Evolutionary conservation across 192 early-diverging fungal species (phyloP), one percentile per base, ranked within the genome.

Genomic region (Mortierella hygrophila): DNA sequence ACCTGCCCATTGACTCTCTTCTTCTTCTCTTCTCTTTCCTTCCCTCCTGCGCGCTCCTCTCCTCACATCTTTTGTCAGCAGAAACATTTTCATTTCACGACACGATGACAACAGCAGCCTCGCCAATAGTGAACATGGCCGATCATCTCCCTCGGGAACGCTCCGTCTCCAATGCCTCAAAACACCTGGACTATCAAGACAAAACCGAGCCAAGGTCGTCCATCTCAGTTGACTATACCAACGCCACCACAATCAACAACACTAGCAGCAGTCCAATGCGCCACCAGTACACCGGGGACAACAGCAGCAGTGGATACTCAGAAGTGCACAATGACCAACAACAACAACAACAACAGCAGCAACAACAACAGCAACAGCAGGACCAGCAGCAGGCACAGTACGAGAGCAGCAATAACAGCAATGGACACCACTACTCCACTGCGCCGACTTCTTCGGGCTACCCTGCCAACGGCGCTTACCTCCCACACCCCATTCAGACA

Each of bases 401-500:
- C 20, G 23, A 49, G 32, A 55, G 55, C 35, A 72, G 37, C 52
- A 79, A 23, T 44, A 74, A 80, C 47, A 60, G 68, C 32, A 71
- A 71, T 18, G 74, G 74, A 76, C 52, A 82, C 72, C 49, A 76
- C 35, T 69, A 76, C 20, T 23, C 68, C n/a, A 72, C 80, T 4
- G 15, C 75, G 29, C 65, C 74, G 6, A 21, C 74, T 10, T 75
- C 80, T 5, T 29, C 74, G 46, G 74, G 72, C 11, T 82, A 82
- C 41, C 54, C 74, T 16, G 42, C 71, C 38, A 35, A 35, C 55
- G 70, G 70, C 11, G 21, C 69, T 26, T 76, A 83, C n/a, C 76
- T 68, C 16, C 81, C 81, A 4, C 81, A 76, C 1, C 75, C 81
- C 49, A 83, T 78, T 63, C 81, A 83, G 63, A 83, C 81, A n/a